Percentiles rank a stretch among this genome's conserved stretches.
These are phyloP conservation scores for Arthrobotrys sinensis DNA, from an alignment of 2,329 filamentous ascomycete species.

Conservation along the genomic window DNA sequence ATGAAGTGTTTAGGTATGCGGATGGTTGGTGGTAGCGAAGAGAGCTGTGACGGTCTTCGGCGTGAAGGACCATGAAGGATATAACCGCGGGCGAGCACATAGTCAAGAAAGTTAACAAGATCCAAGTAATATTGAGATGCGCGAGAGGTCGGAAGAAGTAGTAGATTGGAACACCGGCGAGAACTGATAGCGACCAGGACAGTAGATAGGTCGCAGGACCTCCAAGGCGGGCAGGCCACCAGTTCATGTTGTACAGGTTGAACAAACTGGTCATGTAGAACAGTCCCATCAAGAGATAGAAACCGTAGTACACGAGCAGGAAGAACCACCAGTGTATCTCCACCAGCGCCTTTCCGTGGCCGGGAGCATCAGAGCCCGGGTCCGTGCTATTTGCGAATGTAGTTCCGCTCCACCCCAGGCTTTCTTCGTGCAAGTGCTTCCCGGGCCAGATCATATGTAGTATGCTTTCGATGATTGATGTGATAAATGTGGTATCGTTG, in stretches of 20 bases:
- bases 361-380: constrained; percentile 69
- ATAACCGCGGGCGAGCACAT: constrained; percentile 80
- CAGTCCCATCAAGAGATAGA: constrained; percentile 78
- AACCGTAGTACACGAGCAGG: constrained; percentile 78
- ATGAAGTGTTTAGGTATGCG: constrained; percentile 71
- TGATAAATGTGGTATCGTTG: constrained; percentile 13
- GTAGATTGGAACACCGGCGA: constrained; percentile 75
- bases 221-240: constrained; percentile 78
- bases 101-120: constrained; percentile 78
- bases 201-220: constrained; percentile 77
- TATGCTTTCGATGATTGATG: constrained; percentile 56
- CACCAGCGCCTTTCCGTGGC: constrained; percentile 76
- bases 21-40: constrained; percentile 75
- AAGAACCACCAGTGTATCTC: constrained; percentile 82
- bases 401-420: constrained; percentile 57
- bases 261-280: constrained; percentile 82
- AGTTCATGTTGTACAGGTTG: constrained; percentile 80
- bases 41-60: constrained; percentile 73
- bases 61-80: constrained; percentile 76
- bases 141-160: constrained; percentile 70
- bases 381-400: constrained; percentile 60
- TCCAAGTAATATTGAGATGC: constrained; percentile 78
- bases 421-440: constrained; percentile 24
- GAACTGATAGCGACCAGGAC: constrained; percentile 75
- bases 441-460: constrained; percentile 58